Percentiles rank a stretch among this genome's conserved stretches.
These are phyloP conservation scores for Aquilaria agallochum DNA, from an alignment of 441 rosid genomes.

Conservation along the genomic window DNA sequence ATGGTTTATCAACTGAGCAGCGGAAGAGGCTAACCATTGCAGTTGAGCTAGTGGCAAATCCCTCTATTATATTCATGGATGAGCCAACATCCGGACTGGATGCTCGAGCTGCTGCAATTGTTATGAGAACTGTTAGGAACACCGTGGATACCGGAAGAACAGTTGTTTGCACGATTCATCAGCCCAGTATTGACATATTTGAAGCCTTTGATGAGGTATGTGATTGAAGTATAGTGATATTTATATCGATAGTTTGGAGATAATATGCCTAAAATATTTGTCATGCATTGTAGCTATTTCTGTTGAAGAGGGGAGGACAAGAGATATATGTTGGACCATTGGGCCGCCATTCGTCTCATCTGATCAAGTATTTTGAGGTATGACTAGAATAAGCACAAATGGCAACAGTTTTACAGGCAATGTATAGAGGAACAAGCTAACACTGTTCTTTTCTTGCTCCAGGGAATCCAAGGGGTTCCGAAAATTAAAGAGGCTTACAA, in stretches of 20 bases:
- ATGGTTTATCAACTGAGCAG: slow-evolving; percentile 54
- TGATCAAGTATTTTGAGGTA: slow-evolving; percentile 48
- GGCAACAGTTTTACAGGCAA: too few species aligned
- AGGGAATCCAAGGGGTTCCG: slow-evolving; percentile 36
- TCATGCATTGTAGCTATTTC: slow-evolving; percentile 37
- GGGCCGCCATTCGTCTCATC: slow-evolving; percentile 31
- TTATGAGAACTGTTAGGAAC: slow-evolving; percentile 57
- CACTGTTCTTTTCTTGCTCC: background rate
- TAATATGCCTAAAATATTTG: background rate
- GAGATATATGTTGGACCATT: slow-evolving; percentile 42
- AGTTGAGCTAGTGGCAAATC: slow-evolving; percentile 59
- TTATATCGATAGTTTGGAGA: background rate
- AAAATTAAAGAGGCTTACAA: slow-evolving; percentile 34
- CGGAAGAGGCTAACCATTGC: slow-evolving; percentile 57
- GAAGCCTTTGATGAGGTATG: slow-evolving; percentile 54
- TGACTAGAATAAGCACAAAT: background rate
- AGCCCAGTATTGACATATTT: slow-evolving; percentile 52
- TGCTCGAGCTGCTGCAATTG: slow-evolving; percentile 59
- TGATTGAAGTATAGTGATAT: background rate
- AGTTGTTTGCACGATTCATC: slow-evolving; percentile 56
- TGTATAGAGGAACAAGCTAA: background rate
- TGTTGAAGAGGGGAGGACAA: slow-evolving; percentile 48
- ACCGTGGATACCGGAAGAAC: slow-evolving; percentile 52
- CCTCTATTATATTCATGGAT: slow-evolving; percentile 57
- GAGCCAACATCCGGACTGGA: slow-evolving; percentile 62